A percentile compares a stretch with the other conserved stretches of the same genome.
Evolutionary conservation across 2,329 filamentous ascomycete genomes (phyloP).

Genomic region (Monilinia vaccinii-corymbosi): DNA sequence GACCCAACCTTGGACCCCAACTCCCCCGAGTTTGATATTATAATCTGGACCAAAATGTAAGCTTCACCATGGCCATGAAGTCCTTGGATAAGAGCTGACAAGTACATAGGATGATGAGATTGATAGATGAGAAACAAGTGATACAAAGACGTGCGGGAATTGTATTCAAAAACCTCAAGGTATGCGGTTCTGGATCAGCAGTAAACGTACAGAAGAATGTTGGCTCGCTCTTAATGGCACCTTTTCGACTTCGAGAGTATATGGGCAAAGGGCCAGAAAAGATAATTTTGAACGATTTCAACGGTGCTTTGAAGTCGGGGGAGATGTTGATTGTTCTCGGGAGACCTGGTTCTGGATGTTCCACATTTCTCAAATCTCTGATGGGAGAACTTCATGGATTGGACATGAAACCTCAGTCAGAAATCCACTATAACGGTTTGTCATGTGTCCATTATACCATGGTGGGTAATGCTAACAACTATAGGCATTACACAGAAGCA

Average conservation of each 20-base stretch:
- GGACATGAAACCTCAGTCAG: slow-evolving; percentile 40
- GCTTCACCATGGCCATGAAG: neutral
- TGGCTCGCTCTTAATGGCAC: slow-evolving; percentile 46
- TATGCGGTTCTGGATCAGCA: slow-evolving; percentile 57
- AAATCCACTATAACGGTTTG: slow-evolving; percentile 53
- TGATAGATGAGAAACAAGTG: slow-evolving; percentile 47
- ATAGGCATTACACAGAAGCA: slow-evolving; percentile 38
- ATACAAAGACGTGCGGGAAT: slow-evolving; percentile 47
- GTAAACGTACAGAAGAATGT: slow-evolving; percentile 63
- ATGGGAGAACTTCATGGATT: slow-evolving; percentile 51
- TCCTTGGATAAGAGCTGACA: neutral
- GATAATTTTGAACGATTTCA: slow-evolving; percentile 53
- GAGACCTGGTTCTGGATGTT: slow-evolving; percentile 55
- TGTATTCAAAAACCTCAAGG: slow-evolving; percentile 54
- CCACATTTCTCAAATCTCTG: slow-evolving; percentile 53
- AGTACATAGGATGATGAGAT: slow-evolving; percentile 25
- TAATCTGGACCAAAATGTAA: slow-evolving; percentile 22
- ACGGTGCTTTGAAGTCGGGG: slow-evolving; percentile 53
- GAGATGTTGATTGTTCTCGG: slow-evolving; percentile 63
- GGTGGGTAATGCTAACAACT: slow-evolving; percentile 37
- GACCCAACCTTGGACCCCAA: slow-evolving; percentile 44
- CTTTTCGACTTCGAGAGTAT: slow-evolving; percentile 47
- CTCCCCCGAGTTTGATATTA: slow-evolving; percentile 28
- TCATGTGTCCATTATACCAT: slow-evolving; percentile 41
- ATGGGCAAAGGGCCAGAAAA: slow-evolving; percentile 44